Percentiles rank a stretch among this genome's conserved stretches.
Conservation (phyloP, 176 grass and related monocot species). For the Sorghum bicolor region Sorghum_bicolor_NCBIv3 NC_012873.2:2841001-2841500, state of each 20-base stretch:
- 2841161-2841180: constrained; percentile 37
- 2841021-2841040: constrained; percentile 39
- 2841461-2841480: not conserved
- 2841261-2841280: not conserved
- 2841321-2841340: not conserved
- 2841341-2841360: not conserved
- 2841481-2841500: not conserved
- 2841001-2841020: constrained; percentile 3
- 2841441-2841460: not conserved
- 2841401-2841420: not conserved
- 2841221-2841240: not conserved
- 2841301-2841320: not conserved
- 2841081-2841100: not conserved
- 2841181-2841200: not conserved
- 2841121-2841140: constrained; percentile 23
- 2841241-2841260: not conserved
- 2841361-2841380: not conserved
- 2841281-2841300: not conserved
- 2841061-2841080: constrained; percentile 26
- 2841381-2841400: not conserved
- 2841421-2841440: not conserved
- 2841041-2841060: not conserved
- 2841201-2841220: not conserved
- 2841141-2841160: constrained; percentile 48
- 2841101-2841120: not conserved